Percentiles rank a stretch among this genome's conserved stretches.
phyloP scores from a whole-genome alignment of 176 grass and related monocot genomes.

The Dactylis glomerata region DNA sequence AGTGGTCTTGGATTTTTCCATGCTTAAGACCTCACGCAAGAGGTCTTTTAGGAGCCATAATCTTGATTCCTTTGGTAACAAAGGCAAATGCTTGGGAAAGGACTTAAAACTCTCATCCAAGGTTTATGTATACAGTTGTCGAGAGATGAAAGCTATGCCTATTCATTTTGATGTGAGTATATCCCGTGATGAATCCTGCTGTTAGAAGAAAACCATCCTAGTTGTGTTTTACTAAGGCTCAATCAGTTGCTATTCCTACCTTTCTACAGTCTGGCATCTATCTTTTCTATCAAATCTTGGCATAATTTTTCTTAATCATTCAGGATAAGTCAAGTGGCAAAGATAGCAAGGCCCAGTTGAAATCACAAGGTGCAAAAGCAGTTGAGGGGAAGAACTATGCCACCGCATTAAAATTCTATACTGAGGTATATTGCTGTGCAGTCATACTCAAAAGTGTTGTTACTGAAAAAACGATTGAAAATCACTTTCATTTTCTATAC shows the following conservation, averaged over 20 bases:
- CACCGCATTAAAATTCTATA: slow-evolving; percentile 24
- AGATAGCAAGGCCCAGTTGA: slow-evolving; percentile 30
- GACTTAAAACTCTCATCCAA: not conserved
- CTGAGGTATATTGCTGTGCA: slow-evolving; percentile 13
- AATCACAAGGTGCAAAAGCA: slow-evolving; percentile 21
- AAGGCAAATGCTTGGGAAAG: not conserved
- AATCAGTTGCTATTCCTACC: not conserved
- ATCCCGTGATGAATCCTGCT: not conserved
- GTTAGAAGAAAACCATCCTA: not conserved
- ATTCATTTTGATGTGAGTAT: not conserved
- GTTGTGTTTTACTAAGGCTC: not conserved
- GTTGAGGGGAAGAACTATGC: slow-evolving; percentile 5
- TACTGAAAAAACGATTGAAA: not conserved
- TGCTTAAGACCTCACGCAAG: too few species aligned
- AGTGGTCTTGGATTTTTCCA: too few species aligned
- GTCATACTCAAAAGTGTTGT: not conserved
- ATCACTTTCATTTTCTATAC: not conserved
- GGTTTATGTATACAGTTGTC: not conserved
- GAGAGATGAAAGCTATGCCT: not conserved
- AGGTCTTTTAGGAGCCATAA: too few species aligned
- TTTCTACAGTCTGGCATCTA: not conserved
- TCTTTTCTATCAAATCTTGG: not conserved
- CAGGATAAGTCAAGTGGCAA: slow-evolving; percentile 2
- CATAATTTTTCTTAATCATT: not conserved
- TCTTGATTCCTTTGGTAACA: not conserved